phyloP scores from a whole-genome alignment of 768 basidiomycete species.

The Boletellus sp. region DNA sequence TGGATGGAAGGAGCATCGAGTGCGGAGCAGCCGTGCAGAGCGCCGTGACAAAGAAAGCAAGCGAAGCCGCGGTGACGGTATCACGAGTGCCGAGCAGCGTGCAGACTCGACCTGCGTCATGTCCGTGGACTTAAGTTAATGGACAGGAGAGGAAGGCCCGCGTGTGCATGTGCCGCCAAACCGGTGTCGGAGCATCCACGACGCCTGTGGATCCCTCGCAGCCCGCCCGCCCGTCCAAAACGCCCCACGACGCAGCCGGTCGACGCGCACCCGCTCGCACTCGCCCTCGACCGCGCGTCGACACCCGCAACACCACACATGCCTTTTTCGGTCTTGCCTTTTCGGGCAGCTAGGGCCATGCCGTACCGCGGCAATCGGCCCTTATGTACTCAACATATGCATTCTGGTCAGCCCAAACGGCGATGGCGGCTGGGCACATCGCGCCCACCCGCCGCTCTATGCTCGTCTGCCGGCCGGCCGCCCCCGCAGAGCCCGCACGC shows the following conservation, averaged over 20 bases:
- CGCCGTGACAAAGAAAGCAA: constrained; percentile 32
- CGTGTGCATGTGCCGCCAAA: constrained; percentile 34
- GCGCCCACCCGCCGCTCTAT: background rate
- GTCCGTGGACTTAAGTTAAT: constrained; percentile 41
- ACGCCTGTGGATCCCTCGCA: constrained; percentile 18
- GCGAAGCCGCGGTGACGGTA: constrained; percentile 38
- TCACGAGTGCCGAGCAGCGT: constrained; percentile 32
- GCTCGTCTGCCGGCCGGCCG: too few species aligned
- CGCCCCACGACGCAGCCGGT: too few species aligned
- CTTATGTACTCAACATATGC: constrained; percentile 22
- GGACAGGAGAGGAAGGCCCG: constrained; percentile 33
- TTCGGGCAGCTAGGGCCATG: constrained; percentile 22
- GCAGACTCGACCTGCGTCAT: constrained; percentile 28
- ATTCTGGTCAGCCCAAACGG: background rate
- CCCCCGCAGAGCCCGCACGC: too few species aligned
- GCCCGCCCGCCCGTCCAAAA: too few species aligned
- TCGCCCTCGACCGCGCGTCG: background rate
- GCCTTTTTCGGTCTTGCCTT: constrained; percentile 24
- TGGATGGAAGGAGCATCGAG: constrained; percentile 22
- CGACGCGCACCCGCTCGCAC: constrained; percentile 10
- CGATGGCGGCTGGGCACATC: background rate
- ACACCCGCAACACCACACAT: constrained; percentile 12
- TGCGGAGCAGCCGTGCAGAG: constrained; percentile 23
- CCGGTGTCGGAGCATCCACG: constrained; percentile 27
- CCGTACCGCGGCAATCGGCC: constrained; percentile 30